Conservation (phyloP, 495 filamentous ascomycete genomes). For the Penicillium macrosclerotiorum region DNA sequence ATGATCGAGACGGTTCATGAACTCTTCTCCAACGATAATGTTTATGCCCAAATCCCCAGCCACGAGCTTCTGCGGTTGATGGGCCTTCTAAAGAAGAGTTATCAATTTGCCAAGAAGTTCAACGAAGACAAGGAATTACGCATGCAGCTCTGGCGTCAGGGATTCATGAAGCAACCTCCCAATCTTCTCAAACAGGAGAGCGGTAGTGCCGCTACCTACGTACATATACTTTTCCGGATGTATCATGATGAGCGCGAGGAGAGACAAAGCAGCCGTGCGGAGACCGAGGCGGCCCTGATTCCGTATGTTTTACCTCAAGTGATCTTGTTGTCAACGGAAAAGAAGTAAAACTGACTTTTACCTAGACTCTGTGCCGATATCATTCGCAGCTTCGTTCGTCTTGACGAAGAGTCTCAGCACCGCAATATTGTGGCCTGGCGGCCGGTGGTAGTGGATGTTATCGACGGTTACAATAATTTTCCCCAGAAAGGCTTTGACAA, state of each 20-base stretch:
- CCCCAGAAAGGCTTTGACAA: conserved; percentile 76
- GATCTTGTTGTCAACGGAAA: too few relatives aligned
- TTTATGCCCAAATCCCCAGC: conserved; percentile 90
- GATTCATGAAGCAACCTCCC: conserved; percentile 99
- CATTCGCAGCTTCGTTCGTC: conserved; percentile 71
- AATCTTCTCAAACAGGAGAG: conserved; percentile 98
- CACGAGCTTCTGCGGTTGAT: conserved; percentile 86
- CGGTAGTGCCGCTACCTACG: conserved; percentile 88
- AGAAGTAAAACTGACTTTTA: conserved; percentile 5
- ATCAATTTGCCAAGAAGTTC: conserved; percentile 93
- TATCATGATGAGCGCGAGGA: conserved; percentile 87
- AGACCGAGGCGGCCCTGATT: conserved; percentile 88
- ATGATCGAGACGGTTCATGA: conserved; percentile 99
- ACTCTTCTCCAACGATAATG: conserved; percentile 93
- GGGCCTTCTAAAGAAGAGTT: conserved; percentile 89
- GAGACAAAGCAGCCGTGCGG: conserved; percentile 68
- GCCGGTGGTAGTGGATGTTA: conserved; percentile 95
- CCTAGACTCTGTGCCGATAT: conserved; percentile 83
- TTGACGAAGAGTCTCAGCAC: conserved; percentile 94
- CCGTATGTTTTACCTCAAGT: conserved; percentile 55
- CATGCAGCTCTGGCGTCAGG: conserved; percentile 91
- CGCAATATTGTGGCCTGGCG: conserved; percentile 95
- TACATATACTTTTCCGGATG: conserved; percentile 93
- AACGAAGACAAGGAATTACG: conserved; percentile 95
- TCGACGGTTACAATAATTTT: conserved; percentile 91